Conservation (phyloP, 2,329 filamentous ascomycete species). For the Diaporthe longicolla region DNA sequence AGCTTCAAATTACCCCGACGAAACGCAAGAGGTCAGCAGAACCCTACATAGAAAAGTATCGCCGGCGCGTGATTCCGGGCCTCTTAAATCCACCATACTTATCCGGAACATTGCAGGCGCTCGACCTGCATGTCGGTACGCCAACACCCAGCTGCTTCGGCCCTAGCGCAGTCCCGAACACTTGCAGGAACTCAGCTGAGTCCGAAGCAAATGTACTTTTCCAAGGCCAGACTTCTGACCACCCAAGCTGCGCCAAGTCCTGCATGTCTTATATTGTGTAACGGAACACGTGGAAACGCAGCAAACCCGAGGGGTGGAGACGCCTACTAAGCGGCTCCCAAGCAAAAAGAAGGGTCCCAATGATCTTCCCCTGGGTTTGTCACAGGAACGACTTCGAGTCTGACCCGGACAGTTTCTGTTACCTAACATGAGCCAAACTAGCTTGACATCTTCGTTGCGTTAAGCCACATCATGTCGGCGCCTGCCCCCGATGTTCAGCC, state of each 20-base stretch:
- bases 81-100: conserved; percentile 1
- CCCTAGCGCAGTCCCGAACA: neutral
- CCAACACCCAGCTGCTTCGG: conserved; percentile 2
- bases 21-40: neutral
- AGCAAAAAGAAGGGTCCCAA: neutral
- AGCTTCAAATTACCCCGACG: neutral
- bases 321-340: neutral
- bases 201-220: neutral
- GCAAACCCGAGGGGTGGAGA: conserved; percentile 12
- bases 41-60: neutral
- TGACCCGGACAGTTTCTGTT: neutral
- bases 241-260: conserved; percentile 20
- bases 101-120: conserved; percentile 27
- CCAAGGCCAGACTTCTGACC: conserved; percentile 6
- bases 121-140: neutral
- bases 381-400: neutral
- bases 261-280: conserved; percentile 32
- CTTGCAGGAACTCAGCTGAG: neutral
- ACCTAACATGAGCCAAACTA: conserved; percentile 17
- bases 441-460: neutral
- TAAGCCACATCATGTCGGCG: conserved; percentile 13
- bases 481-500: neutral
- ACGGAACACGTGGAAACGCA: conserved; percentile 27
- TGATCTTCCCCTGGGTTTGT: conserved; percentile 1
- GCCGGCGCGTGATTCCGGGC: neutral